phyloP scores from a whole-genome alignment of 148 eudicot genomes.

The Polygonum aviculare region DNA sequence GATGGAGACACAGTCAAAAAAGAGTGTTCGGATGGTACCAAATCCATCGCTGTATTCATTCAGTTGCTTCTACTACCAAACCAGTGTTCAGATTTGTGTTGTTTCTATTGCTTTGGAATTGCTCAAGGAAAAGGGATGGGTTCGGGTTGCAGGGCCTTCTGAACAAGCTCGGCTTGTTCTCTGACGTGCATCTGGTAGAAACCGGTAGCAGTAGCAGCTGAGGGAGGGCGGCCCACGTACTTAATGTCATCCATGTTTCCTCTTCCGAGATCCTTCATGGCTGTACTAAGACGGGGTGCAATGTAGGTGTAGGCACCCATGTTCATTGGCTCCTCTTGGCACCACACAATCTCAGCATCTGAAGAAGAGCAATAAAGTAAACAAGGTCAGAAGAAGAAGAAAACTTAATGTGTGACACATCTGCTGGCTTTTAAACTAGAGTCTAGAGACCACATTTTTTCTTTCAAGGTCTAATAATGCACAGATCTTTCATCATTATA shows the following conservation, averaged over 20 bases:
- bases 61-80: not conserved
- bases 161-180: constrained; percentile 57
- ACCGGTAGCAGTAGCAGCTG: constrained; percentile 83
- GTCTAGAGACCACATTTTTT: no score
- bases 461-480: no score
- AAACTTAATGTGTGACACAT: not conserved
- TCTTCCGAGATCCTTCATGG: constrained; percentile 52
- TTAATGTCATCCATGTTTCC: constrained; percentile 51
- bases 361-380: constrained; percentile 1
- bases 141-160: constrained; percentile 49
- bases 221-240: constrained; percentile 60
- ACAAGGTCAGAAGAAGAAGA: not conserved
- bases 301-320: constrained; percentile 72
- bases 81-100: not conserved
- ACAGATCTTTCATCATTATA: no score
- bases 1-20: constrained; percentile 4
- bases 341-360: constrained; percentile 86
- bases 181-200: constrained; percentile 40
- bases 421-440: no score
- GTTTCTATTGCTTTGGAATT: not conserved
- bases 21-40: not conserved
- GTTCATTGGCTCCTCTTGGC: constrained; percentile 90
- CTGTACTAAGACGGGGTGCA: constrained; percentile 48
- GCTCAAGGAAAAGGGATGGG: constrained; percentile 23
- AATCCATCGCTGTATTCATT: not conserved